These are phyloP conservation scores for Lepraria neglecta DNA, from an alignment of 495 filamentous ascomycete species.

Conservation along the genomic window DNA sequence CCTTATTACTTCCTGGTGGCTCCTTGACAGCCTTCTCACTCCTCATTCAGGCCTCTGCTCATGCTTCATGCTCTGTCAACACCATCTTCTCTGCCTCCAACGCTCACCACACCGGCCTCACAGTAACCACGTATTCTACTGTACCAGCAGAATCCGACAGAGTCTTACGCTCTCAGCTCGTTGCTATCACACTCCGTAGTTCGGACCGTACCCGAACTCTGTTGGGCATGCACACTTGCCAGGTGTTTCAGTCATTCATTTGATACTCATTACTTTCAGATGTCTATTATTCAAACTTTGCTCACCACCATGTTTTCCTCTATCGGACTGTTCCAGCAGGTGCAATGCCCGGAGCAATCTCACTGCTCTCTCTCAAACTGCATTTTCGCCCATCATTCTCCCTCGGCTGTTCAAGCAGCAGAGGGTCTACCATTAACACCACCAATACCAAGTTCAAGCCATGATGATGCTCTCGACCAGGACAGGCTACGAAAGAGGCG, in stretches of 20 bases:
- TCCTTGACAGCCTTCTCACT: neutral
- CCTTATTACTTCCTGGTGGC: neutral
- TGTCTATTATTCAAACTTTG: constrained; percentile 13
- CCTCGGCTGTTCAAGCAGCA: neutral
- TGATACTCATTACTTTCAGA: neutral
- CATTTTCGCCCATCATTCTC: constrained; percentile 50
- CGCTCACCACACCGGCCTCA: too few relatives aligned
- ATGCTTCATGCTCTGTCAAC: too few relatives aligned
- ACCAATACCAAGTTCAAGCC: neutral
- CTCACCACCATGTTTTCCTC: constrained; percentile 55
- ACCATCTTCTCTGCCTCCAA: too few relatives aligned
- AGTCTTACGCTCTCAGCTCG: too few relatives aligned
- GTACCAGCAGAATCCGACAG: too few relatives aligned
- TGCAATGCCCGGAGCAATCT: constrained; percentile 58
- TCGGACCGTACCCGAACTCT: too few relatives aligned
- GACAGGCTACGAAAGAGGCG: constrained; percentile 16
- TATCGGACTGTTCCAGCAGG: constrained; percentile 56
- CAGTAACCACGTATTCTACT: too few relatives aligned
- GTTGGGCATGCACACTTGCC: neutral
- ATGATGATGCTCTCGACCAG: constrained; percentile 2
- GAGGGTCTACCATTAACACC: neutral
- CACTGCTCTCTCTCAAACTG: constrained; percentile 51
- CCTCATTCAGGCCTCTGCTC: neutral
- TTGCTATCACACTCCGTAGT: too few relatives aligned
- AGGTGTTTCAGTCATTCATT: too few relatives aligned